Percentiles rank a stretch among this genome's conserved stretches.
Evolutionary conservation across 768 basidiomycete genomes (phyloP).

Genomic region (Russula brevipes): DNA sequence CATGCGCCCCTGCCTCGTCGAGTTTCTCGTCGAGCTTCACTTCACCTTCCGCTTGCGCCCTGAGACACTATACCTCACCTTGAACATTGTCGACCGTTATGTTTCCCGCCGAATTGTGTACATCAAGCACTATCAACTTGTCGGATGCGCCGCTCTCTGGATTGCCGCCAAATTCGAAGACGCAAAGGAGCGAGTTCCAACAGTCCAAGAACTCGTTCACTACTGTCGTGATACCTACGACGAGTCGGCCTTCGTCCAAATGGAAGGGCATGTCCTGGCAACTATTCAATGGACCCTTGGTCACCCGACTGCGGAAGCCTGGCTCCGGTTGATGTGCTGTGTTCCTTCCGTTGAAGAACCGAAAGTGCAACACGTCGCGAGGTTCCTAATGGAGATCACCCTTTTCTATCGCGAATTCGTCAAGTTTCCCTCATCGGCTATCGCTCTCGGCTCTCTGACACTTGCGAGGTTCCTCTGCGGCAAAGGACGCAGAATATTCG

Average conservation of each 20-base stretch:
- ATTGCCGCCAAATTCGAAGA: constrained; percentile 99
- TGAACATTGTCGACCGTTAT: constrained; percentile 99
- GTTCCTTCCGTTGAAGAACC: constrained; percentile 74
- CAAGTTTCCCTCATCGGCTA: constrained; percentile 75
- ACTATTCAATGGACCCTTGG: constrained; percentile 97
- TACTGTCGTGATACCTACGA: constrained; percentile 97
- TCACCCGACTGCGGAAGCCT: constrained; percentile 96
- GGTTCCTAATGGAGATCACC: constrained; percentile 99
- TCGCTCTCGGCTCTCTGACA: constrained; percentile 85
- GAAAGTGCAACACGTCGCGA: constrained; percentile 90
- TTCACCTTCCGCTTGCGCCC: constrained; percentile 96
- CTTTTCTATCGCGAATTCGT: constrained; percentile 96
- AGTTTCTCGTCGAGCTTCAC: constrained; percentile 98
- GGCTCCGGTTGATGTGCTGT: constrained; percentile 83
- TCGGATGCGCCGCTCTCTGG: constrained; percentile 98
- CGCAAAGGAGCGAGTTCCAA: constrained; percentile 95
- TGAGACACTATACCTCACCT: constrained; percentile 95
- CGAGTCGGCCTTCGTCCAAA: constrained; percentile 96
- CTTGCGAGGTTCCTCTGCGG: constrained; percentile 86
- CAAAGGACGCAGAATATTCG: constrained; percentile 69
- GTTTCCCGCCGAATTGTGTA: constrained; percentile 98
- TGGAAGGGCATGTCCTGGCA: constrained; percentile 95
- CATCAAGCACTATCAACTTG: constrained; percentile 98
- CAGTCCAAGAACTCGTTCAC: constrained; percentile 88
- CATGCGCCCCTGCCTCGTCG: constrained; percentile 98